Evolutionary conservation across 1,284 basidiomycete genomes (phyloP), one percentile per base, ranked within the genome.

Genomic region (Exobasidium rhododendri): DNA sequence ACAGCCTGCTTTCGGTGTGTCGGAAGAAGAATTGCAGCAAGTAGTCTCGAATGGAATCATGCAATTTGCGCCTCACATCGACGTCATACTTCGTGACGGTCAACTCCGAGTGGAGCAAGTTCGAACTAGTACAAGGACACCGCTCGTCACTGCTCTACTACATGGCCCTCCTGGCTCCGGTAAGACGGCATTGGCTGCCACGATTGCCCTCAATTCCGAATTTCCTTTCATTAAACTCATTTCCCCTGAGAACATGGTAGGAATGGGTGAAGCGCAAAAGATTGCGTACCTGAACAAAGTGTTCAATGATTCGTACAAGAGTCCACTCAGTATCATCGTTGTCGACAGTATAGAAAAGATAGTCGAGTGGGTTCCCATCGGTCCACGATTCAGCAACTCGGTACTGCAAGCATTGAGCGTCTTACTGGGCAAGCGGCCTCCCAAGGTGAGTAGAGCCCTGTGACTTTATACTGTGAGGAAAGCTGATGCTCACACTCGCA

Each of bases 191-290:
- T 83, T 98, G 51, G 94, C 91, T 3, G 96, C 93, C 2, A 92
- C 91, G 6, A 96, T 98, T 62, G 96, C 94, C 6, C 89, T 92
- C 82, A 86, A 86, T 10, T 97, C 94, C 13, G 85, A 89, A 66
- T 98, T 90, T 82, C 96, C 96, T 0, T 99, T 98, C 84, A 97
- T 98, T 84, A 97, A 98, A 82, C 86, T 99, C 55, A 87, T 98
- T 67, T 91, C 93, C 14, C 92, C 96, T 0, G 96, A 98, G 76
- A 89, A 86, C 73, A 97, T 98, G 94, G 91, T 98, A 61, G 96
- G 96, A 6, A 94, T 87, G 82, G 87, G 87, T 26, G 96, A 98
- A 78, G 80, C 84, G 13, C 91, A 93, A 79, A 98, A 98, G 83
- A 89, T 99, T 59, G 84, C 88, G 1, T 87, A 93, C 6, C 90